Conservation (phyloP, 2,329 filamentous ascomycete genomes). For the Cryphonectria naterciae region DNA sequence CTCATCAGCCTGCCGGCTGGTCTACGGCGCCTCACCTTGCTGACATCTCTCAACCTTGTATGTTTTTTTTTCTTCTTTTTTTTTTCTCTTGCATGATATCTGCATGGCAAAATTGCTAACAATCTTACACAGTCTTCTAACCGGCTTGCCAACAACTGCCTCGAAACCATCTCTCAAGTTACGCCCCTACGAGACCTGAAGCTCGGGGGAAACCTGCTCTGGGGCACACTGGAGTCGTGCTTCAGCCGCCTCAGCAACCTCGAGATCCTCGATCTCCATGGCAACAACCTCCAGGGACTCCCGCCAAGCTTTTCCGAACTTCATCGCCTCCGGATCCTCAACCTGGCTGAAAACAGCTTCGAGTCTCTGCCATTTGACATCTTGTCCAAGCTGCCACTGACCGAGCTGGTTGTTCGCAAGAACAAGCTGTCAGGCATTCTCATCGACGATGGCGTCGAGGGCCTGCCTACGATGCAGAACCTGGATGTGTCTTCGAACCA, state of each 20-base stretch:
- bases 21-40: constrained; percentile 69
- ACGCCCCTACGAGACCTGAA: constrained; percentile 75
- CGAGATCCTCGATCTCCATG: constrained; percentile 80
- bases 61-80: constrained; percentile 45
- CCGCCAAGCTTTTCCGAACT: constrained; percentile 71
- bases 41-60: constrained; percentile 84
- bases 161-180: constrained; percentile 77
- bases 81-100: constrained; percentile 30
- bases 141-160: constrained; percentile 70
- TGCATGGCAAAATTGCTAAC: constrained; percentile 33
- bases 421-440: constrained; percentile 78
- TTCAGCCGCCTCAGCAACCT: constrained; percentile 69
- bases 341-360: constrained; percentile 80
- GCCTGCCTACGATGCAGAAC: constrained; percentile 68
- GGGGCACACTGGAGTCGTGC: constrained; percentile 67
- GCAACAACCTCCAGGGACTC: constrained; percentile 75
- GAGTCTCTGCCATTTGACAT: constrained; percentile 70
- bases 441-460: constrained; percentile 64
- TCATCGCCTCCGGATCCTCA: constrained; percentile 71
- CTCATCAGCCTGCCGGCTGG: constrained; percentile 75
- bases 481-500: constrained; percentile 81
- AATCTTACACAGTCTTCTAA: constrained; percentile 69
- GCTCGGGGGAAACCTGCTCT: constrained; percentile 76
- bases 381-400: constrained; percentile 69
- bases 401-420: constrained; percentile 74